These are phyloP conservation scores for Quercus agrifolia DNA, from an alignment of 306 rosid genomes.

Conservation along the genomic window DNA sequence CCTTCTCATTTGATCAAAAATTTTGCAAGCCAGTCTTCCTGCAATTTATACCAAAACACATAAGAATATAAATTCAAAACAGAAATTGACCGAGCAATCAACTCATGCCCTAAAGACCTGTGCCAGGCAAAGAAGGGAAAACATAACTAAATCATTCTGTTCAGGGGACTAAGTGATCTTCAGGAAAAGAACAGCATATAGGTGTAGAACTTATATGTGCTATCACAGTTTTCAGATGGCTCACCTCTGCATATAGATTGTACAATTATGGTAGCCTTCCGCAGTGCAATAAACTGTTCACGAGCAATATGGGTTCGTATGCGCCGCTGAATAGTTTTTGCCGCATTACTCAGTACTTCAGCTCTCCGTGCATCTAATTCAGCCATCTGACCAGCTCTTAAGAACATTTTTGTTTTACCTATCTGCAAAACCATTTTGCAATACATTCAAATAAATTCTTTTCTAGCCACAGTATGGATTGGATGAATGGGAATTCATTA, in stretches of 20 bases:
- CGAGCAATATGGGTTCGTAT: conserved; percentile 76
- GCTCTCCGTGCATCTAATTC: conserved; percentile 92
- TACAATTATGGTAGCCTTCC: conserved; percentile 54
- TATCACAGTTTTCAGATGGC: conserved; percentile 24
- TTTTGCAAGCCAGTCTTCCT: conserved; percentile 88
- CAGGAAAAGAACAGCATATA: conserved; percentile 11
- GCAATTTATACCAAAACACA: conserved; percentile 26
- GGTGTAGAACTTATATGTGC: conserved; percentile 18
- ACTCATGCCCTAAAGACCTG: conserved; percentile 15
- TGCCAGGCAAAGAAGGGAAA: background rate
- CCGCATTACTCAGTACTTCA: conserved; percentile 75
- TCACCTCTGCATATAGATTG: conserved; percentile 93
- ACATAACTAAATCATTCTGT: conserved; percentile 1
- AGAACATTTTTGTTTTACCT: conserved; percentile 91
- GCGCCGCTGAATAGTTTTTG: conserved; percentile 84
- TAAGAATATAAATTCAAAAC: conserved; percentile 18
- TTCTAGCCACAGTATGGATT: conserved; percentile 10
- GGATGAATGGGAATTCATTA: conserved; percentile 10
- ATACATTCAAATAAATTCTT: conserved; percentile 24
- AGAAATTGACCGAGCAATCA: conserved; percentile 23
- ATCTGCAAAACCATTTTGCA: conserved; percentile 55
- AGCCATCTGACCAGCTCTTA: conserved; percentile 99
- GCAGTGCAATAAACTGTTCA: conserved; percentile 70
- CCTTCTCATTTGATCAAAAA: conserved; percentile 57
- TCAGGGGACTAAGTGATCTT: conserved; percentile 9